Evolutionary conservation across 2,329 filamentous ascomycete genomes (phyloP).

Genomic region (Fusarium nygamai): DNA sequence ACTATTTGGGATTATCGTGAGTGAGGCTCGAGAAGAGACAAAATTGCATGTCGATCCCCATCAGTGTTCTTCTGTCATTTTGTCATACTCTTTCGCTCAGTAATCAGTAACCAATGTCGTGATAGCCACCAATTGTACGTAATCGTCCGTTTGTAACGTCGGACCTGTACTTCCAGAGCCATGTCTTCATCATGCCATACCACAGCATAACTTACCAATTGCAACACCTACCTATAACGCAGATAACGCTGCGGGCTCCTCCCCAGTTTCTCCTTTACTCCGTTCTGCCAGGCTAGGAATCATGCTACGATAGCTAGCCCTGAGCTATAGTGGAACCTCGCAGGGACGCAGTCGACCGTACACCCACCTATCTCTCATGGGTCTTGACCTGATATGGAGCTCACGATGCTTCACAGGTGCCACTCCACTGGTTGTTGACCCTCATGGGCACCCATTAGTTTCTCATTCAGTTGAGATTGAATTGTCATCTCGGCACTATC

Average conservation of each 20-base stretch:
- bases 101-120: slow-evolving; percentile 30
- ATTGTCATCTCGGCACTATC: slow-evolving; percentile 26
- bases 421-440: slow-evolving; percentile 13
- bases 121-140: slow-evolving; percentile 34
- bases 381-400: slow-evolving; percentile 31
- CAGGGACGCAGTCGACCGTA: not conserved
- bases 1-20: slow-evolving; percentile 11
- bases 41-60: slow-evolving; percentile 25
- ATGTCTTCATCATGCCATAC: slow-evolving; percentile 36
- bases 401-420: slow-evolving; percentile 40
- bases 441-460: slow-evolving; percentile 15
- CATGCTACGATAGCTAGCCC: slow-evolving; percentile 31
- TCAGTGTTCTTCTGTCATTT: slow-evolving; percentile 1
- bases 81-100: slow-evolving; percentile 26
- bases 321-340: slow-evolving; percentile 32
- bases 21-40: not conserved
- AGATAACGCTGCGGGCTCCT: slow-evolving; percentile 17
- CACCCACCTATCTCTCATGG: slow-evolving; percentile 13
- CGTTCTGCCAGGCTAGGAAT: slow-evolving; percentile 28
- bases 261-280: slow-evolving; percentile 36
- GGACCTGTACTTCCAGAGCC: slow-evolving; percentile 17
- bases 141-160: slow-evolving; percentile 35
- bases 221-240: slow-evolving; percentile 19
- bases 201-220: slow-evolving; percentile 16
- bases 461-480: slow-evolving; percentile 26